phyloP scores from a whole-genome alignment of 106 monocot species.

The Dendrobium nobile region DNA sequence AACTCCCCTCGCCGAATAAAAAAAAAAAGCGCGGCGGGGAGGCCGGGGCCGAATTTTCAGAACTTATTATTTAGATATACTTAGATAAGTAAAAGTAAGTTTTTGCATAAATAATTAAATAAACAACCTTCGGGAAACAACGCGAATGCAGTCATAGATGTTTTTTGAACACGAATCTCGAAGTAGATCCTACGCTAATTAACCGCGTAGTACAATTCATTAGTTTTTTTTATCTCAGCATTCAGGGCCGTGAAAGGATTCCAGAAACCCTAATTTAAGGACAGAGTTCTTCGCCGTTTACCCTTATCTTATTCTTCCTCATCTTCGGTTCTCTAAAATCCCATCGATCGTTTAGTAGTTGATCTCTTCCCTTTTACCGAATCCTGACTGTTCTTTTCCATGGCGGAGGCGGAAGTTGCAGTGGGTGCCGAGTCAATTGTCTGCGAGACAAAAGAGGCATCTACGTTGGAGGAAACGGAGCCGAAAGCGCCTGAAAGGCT shows the following conservation, averaged over 20 bases:
- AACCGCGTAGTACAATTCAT: neutral
- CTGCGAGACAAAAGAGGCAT: neutral
- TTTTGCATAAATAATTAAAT: too few species aligned
- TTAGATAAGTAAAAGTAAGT: too few species aligned
- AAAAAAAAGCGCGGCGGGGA: too few species aligned
- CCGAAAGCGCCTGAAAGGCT: neutral
- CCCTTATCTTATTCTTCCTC: neutral
- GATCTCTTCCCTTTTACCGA: neutral
- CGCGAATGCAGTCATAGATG: too few species aligned
- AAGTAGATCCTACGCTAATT: neutral
- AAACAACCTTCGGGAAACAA: too few species aligned
- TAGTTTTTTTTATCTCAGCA: neutral
- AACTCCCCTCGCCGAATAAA: too few species aligned
- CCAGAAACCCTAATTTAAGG: neutral
- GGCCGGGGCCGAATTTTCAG: too few species aligned
- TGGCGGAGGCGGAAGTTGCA: neutral
- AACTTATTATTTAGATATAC: too few species aligned
- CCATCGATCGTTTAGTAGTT: neutral
- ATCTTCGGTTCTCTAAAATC: neutral
- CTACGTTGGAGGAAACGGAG: neutral
- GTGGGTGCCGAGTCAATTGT: neutral
- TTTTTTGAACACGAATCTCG: neutral
- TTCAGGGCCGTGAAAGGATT: too few species aligned
- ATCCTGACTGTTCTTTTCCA: neutral
- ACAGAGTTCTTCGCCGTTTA: neutral